Conservation (phyloP, 495 filamentous ascomycete genomes). For the Sabuloglossum arenarium region DNA sequence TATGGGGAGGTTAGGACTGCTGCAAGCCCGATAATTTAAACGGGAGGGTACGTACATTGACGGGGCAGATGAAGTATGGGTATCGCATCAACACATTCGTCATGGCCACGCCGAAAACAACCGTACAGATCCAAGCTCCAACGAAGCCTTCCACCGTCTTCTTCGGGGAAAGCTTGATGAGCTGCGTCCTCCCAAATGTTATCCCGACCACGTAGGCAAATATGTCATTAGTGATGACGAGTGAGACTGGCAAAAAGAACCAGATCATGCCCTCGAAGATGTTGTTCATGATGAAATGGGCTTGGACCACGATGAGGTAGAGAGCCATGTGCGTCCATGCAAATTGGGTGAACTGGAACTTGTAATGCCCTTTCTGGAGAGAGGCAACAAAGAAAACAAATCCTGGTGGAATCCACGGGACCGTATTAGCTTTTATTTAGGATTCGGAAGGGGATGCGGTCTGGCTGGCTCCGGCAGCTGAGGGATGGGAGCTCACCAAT, state of each 20-base stretch:
- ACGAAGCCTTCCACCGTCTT: constrained; percentile 99
- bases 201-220: constrained; percentile 97
- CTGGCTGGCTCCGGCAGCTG: neutral
- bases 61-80: constrained; percentile 97
- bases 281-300: constrained; percentile 99
- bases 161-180: constrained; percentile 97
- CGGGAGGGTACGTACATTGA: constrained; percentile 35
- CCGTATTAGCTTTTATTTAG: constrained; percentile 6
- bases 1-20: constrained; percentile 13
- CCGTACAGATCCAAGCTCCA: constrained; percentile 89
- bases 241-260: constrained; percentile 91
- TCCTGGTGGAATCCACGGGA: constrained; percentile 28
- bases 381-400: constrained; percentile 98
- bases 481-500: constrained; percentile 41
- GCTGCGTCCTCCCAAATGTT: constrained; percentile 84
- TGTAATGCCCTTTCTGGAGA: constrained; percentile 88
- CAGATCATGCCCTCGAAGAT: constrained; percentile 99
- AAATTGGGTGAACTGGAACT: constrained; percentile 97
- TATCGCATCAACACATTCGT: constrained; percentile 78
- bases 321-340: constrained; percentile 99
- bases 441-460: neutral
- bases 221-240: constrained; percentile 98
- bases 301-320: constrained; percentile 92
- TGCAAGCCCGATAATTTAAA: neutral
- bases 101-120: constrained; percentile 63